Evolutionary conservation across 2,329 filamentous ascomycete species (phyloP), one percentile per base, ranked within the genome.

Genomic region (Colletotrichum coccodes): DNA sequence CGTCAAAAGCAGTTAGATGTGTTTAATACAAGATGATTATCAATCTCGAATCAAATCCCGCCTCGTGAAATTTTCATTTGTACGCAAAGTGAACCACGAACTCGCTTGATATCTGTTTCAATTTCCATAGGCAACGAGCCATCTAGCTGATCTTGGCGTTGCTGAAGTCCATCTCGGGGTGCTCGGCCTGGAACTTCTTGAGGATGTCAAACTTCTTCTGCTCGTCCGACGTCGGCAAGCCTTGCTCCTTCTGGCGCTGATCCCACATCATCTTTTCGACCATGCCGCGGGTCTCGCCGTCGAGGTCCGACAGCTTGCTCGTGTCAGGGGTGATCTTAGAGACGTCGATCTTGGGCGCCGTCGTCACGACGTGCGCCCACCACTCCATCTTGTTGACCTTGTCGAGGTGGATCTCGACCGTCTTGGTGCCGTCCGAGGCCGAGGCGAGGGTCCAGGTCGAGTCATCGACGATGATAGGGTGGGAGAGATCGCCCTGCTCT

Each of bases 201-300:
- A 99, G 83, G 75, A 99, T 91, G 64, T 99, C 95, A 78, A 90
- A 82, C 88, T 98, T 98, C 86, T 95, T 94, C 87, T 97, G 91
- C 85, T 99, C 96, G 73, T 98, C 96, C 73, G 94, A 97, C 14
- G 92, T 94, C 53, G 94, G 94, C 80, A 92, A 87, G 5, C 96
- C 96, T 81, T 88, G 85, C 85, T 98, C 95, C 89, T 99, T 99
- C 85, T 98, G 95, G 73, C 93, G 87, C 86, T 99, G 96, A 84
- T 99, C 96, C 76, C 89, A 99, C 96, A 99, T 99, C 96, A 99
- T 99, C 89, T 99, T 99, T 90, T 99, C 96, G 50, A 99, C 96
- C 95, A 99, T 98, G 68, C 91, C 89, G 72, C 96, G 89, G 61
- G 96, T 99, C 86, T 97, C 93, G 70, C 96, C 96, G 78, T 98